A percentile compares a stretch with the other conserved stretches of the same genome.
Conservation (phyloP, 192 early-diverging fungal genomes). For the Spinellus fusiger region DNA sequence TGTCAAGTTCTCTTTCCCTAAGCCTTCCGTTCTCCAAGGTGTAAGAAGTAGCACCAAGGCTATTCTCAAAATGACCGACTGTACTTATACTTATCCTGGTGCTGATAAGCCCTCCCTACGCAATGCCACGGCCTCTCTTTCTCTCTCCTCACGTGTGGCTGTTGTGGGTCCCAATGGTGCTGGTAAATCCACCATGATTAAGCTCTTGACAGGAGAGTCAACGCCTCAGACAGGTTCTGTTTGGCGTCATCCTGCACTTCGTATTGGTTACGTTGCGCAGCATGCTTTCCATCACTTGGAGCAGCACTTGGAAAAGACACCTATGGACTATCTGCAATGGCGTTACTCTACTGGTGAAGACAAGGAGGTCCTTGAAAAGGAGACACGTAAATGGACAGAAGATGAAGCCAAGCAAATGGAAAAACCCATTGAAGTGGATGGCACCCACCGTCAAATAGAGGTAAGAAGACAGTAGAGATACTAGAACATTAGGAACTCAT, state of each 20-base stretch:
- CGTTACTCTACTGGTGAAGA: conserved; percentile 77
- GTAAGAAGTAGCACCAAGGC: conserved; percentile 78
- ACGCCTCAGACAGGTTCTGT: conserved; percentile 61
- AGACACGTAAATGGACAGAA: conserved; percentile 54
- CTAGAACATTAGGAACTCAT: neutral
- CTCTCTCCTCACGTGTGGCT: conserved; percentile 75
- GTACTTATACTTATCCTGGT: conserved; percentile 76
- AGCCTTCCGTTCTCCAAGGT: conserved; percentile 69
- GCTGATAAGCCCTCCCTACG: conserved; percentile 50
- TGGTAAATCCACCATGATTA: conserved; percentile 83
- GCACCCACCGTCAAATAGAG: conserved; percentile 56
- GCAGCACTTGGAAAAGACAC: conserved; percentile 76
- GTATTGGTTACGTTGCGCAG: conserved; percentile 83
- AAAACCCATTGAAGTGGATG: conserved; percentile 44
- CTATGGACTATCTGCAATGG: conserved; percentile 82
- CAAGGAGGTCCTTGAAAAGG: conserved; percentile 68
- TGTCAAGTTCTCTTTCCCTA: conserved; percentile 69
- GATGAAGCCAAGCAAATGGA: conserved; percentile 68
- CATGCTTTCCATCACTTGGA: conserved; percentile 87
- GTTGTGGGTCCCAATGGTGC: conserved; percentile 81
- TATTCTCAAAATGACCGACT: conserved; percentile 67
- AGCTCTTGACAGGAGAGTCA: conserved; percentile 71
- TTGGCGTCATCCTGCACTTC: conserved; percentile 77
- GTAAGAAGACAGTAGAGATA: conserved; percentile 9
- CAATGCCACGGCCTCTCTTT: conserved; percentile 59